These are phyloP conservation scores for Talaromyces atroroseus DNA, from an alignment of 2,329 filamentous ascomycete genomes.

Conservation along the genomic window DNA sequence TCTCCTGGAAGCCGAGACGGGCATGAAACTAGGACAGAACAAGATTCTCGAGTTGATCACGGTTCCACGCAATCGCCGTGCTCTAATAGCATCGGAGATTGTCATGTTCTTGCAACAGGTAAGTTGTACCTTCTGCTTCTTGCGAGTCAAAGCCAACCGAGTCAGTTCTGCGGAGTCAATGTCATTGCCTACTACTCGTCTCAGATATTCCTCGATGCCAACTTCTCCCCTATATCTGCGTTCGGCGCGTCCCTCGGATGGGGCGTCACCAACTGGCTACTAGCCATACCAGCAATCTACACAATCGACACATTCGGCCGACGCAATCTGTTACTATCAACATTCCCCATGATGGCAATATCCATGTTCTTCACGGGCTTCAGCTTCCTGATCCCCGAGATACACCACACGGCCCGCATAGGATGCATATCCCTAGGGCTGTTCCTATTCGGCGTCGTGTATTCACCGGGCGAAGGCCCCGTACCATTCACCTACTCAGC, in stretches of 20 bases:
- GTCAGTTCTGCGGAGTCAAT: constrained; percentile 45
- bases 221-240: constrained; percentile 46
- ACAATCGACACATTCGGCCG: constrained; percentile 66
- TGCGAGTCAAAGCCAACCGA: not conserved
- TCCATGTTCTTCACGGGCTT: constrained; percentile 50
- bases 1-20: constrained; percentile 57
- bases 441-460: constrained; percentile 41
- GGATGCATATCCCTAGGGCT: constrained; percentile 40
- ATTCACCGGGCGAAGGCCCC: constrained; percentile 56
- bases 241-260: constrained; percentile 56
- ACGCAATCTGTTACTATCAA: constrained; percentile 57
- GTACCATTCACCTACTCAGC: constrained; percentile 64
- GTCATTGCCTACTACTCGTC: constrained; percentile 58
- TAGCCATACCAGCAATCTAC: constrained; percentile 58
- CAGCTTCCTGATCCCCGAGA: constrained; percentile 47
- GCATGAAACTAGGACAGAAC: constrained; percentile 47
- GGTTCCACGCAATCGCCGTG: constrained; percentile 58
- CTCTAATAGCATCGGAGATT: constrained; percentile 55
- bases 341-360: constrained; percentile 59
- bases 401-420: constrained; percentile 30
- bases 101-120: constrained; percentile 65
- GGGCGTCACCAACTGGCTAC: constrained; percentile 60
- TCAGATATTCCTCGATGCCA: constrained; percentile 53
- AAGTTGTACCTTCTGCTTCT: constrained; percentile 11
- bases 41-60: constrained; percentile 55